Percentiles rank a stretch among this genome's conserved stretches.
These are phyloP conservation scores for Stentor coeruleus DNA, from an alignment of 73 alveolate species.

Conservation along the genomic window DNA sequence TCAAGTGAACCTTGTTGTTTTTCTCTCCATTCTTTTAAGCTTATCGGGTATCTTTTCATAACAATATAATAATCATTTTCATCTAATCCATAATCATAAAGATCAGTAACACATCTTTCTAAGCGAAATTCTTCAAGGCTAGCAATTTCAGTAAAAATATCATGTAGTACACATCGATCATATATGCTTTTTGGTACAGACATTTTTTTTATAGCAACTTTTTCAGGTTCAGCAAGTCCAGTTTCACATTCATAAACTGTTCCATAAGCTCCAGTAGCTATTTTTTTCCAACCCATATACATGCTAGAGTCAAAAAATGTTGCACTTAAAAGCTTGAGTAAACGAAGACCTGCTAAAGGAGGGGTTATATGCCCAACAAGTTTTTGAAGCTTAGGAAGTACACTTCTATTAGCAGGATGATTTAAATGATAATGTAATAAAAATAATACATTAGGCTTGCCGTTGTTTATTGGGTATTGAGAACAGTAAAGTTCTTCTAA, in stretches of 20 bases:
- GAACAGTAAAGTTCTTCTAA: constrained; percentile 93
- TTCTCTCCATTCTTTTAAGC: constrained; percentile 92
- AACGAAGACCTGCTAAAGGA: constrained; percentile 90
- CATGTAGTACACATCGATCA: constrained; percentile 93
- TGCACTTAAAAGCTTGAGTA: constrained; percentile 80
- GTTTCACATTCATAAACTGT: constrained; percentile 89
- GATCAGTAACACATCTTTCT: constrained; percentile 90
- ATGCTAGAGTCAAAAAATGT: constrained; percentile 76
- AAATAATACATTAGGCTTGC: constrained; percentile 85
- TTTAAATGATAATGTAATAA: constrained; percentile 94
- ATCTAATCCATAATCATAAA: constrained; percentile 96
- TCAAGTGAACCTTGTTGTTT: constrained; percentile 59
- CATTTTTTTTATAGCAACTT: constrained; percentile 94
- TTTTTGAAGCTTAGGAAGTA: constrained; percentile 74
- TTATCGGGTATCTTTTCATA: constrained; percentile 89
- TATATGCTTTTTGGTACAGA: constrained; percentile 84
- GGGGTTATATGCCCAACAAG: constrained; percentile 72
- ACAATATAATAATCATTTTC: constrained; percentile 87
- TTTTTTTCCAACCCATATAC: constrained; percentile 81
- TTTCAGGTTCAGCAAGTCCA: constrained; percentile 79
- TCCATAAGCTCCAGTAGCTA: constrained; percentile 97
- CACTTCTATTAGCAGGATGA: constrained; percentile 70
- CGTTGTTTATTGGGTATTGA: constrained; percentile 88
- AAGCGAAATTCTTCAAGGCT: constrained; percentile 91
- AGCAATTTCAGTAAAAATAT: constrained; percentile 94